phyloP scores from a whole-genome alignment of 495 filamentous ascomycete species.

The Niebla homalea region DNA sequence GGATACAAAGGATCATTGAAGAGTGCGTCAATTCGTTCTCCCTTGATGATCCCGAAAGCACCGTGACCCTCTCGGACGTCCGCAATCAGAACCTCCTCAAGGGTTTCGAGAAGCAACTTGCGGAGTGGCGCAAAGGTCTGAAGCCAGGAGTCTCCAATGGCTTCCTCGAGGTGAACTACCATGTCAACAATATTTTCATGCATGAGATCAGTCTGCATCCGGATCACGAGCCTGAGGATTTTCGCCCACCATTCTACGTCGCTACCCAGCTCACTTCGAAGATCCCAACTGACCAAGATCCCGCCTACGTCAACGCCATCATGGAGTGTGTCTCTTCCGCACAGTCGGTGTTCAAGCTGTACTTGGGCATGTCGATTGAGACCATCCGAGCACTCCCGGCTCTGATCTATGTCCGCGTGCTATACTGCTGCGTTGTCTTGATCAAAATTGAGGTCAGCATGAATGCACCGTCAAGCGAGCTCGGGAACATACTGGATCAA shows the following conservation, averaged over 20 bases:
- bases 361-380: constrained; percentile 17
- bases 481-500: constrained; percentile 22
- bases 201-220: constrained; percentile 27
- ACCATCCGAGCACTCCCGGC: constrained; percentile 19
- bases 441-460: constrained; percentile 26
- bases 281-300: constrained; percentile 8
- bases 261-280: constrained; percentile 14
- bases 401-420: constrained; percentile 21
- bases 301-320: constrained; percentile 24
- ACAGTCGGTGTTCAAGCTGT: constrained; percentile 22
- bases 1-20: constrained; percentile 22
- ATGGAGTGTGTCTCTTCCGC: constrained; percentile 22
- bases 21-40: constrained; percentile 20
- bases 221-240: constrained; percentile 26
- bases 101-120: constrained; percentile 21
- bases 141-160: constrained; percentile 17
- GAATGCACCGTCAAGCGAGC: constrained; percentile 17
- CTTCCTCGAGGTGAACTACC: constrained; percentile 11
- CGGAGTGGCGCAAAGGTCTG: constrained; percentile 17
- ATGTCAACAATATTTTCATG: constrained; percentile 22
- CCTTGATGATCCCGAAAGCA: constrained; percentile 23
- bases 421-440: constrained; percentile 23
- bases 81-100: constrained; percentile 21
- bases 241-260: constrained; percentile 14
- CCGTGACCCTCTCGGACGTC: constrained; percentile 20